These are phyloP conservation scores for Salvia hispanica DNA, from an alignment of 257 asterid species.

Conservation along the genomic window DNA sequence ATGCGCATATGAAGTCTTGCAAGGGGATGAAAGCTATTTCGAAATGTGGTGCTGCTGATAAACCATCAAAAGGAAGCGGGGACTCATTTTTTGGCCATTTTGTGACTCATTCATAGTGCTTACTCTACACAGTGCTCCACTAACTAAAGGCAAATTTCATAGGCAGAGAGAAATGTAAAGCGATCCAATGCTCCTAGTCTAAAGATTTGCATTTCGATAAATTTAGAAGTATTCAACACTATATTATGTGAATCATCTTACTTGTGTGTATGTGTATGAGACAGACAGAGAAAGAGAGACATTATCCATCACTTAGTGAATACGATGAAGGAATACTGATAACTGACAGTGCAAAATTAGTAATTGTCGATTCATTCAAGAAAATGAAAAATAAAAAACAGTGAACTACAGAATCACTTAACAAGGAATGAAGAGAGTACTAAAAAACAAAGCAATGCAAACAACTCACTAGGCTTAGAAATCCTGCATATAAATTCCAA, in stretches of 20 bases:
- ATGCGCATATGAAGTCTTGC: slow-evolving; percentile 83
- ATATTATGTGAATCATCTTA: no score
- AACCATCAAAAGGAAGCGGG: slow-evolving; percentile 27
- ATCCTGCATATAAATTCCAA: not conserved
- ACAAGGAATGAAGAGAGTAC: no score
- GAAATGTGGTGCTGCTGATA: slow-evolving; percentile 42
- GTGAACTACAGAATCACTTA: no score
- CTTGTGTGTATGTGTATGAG: no score
- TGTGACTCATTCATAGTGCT: slow-evolving; percentile 38
- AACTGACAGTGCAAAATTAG: no score
- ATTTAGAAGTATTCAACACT: no score
- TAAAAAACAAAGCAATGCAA: no score
- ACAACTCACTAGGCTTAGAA: not conserved
- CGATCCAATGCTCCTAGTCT: not conserved
- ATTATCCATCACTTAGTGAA: no score
- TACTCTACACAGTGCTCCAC: not conserved
- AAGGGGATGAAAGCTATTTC: slow-evolving; percentile 60
- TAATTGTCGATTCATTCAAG: no score
- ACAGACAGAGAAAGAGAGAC: no score
- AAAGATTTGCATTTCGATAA: slow-evolving; percentile 2
- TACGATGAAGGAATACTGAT: no score
- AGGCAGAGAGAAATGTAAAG: slow-evolving; percentile 25
- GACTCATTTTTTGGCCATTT: slow-evolving; percentile 42
- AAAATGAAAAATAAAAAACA: no score
- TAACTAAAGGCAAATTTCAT: slow-evolving; percentile 18